These are phyloP conservation scores for Cercospora beticola DNA, from an alignment of 2,329 filamentous ascomycete species.

Conservation along the genomic window DNA sequence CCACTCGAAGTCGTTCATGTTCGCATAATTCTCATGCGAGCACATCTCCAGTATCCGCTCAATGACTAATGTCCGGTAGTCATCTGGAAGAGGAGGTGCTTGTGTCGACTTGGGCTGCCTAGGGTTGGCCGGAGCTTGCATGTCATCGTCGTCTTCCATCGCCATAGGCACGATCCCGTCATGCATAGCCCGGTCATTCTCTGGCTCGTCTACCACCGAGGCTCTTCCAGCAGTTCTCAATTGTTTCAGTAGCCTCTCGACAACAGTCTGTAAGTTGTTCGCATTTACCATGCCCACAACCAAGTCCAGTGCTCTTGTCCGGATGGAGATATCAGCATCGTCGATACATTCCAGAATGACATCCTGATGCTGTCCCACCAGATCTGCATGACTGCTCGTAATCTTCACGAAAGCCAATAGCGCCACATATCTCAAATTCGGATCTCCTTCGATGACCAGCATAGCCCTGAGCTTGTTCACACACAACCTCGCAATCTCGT, in stretches of 20 bases:
- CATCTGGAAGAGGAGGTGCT: slow-evolving; percentile 70
- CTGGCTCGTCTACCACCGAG: slow-evolving; percentile 46
- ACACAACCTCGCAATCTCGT: slow-evolving; percentile 89
- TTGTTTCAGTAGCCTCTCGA: slow-evolving; percentile 84
- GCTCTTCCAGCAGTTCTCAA: slow-evolving; percentile 65
- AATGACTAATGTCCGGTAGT: slow-evolving; percentile 83
- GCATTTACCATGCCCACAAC: slow-evolving; percentile 90
- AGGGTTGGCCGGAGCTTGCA: slow-evolving; percentile 55
- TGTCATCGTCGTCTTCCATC: slow-evolving; percentile 59
- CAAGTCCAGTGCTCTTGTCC: slow-evolving; percentile 85
- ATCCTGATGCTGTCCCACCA: slow-evolving; percentile 91
- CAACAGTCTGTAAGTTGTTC: slow-evolving; percentile 79
- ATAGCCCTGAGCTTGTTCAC: slow-evolving; percentile 91
- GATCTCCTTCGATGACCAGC: slow-evolving; percentile 89
- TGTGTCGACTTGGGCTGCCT: slow-evolving; percentile 50
- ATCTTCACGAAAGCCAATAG: slow-evolving; percentile 95
- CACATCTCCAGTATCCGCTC: slow-evolving; percentile 84
- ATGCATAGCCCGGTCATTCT: slow-evolving; percentile 48
- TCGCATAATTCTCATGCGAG: slow-evolving; percentile 80
- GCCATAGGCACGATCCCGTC: slow-evolving; percentile 50
- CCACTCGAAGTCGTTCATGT: slow-evolving; percentile 92
- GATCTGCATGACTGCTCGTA: slow-evolving; percentile 78
- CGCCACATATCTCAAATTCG: slow-evolving; percentile 96
- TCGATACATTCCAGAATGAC: slow-evolving; percentile 96
- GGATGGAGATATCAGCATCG: slow-evolving; percentile 92